phyloP scores from a whole-genome alignment of 139 green algal genomes.

The Pleodorina starrii region DNA sequence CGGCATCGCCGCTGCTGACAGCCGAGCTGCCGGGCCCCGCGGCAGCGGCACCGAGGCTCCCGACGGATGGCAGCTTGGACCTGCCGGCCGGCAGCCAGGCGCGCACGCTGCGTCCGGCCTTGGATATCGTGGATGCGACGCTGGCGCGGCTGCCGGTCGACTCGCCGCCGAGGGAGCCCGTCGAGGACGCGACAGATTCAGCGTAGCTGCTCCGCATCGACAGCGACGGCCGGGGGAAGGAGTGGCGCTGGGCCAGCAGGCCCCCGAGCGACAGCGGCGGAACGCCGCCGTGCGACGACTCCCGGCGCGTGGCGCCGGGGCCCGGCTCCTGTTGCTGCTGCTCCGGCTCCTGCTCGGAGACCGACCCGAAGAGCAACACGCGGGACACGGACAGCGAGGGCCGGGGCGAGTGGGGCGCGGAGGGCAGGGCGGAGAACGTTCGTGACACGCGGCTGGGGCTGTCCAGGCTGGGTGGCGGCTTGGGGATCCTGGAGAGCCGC shows the following conservation, averaged over 20 bases:
- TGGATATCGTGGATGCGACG: background rate
- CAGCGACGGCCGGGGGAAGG: background rate
- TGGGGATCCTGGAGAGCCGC: conserved; percentile 7
- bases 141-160: background rate
- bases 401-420: too few relatives aligned
- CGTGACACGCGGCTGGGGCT: background rate
- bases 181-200: background rate
- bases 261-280: background rate
- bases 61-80: background rate
- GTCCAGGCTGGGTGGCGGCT: background rate
- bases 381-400: background rate
- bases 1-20: background rate
- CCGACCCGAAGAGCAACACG: background rate
- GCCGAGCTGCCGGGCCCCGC: background rate
- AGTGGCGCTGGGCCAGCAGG: background rate
- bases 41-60: background rate
- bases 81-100: background rate
- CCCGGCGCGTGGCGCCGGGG: background rate
- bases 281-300: background rate
- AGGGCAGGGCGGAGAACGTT: background rate
- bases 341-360: too few relatives aligned
- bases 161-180: background rate
- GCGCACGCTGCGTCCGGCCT: background rate
- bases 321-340: background rate
- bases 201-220: background rate